phyloP scores from a whole-genome alignment of 176 grass and related monocot species.

The Carex cristatella region DNA sequence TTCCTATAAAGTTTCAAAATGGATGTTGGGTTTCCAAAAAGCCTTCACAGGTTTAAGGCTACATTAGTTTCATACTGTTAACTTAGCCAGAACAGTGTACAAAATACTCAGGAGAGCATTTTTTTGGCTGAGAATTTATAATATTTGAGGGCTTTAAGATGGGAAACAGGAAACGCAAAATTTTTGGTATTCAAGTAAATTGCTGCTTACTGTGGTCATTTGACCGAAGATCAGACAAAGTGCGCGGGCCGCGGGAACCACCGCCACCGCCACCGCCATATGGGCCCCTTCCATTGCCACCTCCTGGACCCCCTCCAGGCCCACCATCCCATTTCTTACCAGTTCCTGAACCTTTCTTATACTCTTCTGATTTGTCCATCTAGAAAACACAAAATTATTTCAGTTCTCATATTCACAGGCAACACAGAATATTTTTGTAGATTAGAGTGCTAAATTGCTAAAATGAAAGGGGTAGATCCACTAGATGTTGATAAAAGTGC shows the following conservation, averaged over 20 bases:
- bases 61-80: background rate
- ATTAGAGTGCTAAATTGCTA: background rate
- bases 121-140: background rate
- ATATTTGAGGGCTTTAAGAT: background rate
- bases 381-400: slow-evolving; percentile 18
- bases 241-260: slow-evolving; percentile 54
- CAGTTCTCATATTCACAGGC: background rate
- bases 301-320: slow-evolving; percentile 64
- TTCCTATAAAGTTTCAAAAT: background rate
- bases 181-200: slow-evolving; percentile 8
- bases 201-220: slow-evolving; percentile 71
- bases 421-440: background rate
- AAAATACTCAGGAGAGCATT: background rate
- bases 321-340: slow-evolving; percentile 98
- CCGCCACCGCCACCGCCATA: slow-evolving; percentile 44
- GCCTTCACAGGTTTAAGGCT: background rate
- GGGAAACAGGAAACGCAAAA: background rate
- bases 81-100: background rate
- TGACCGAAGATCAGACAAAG: slow-evolving; percentile 56
- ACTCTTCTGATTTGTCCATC: slow-evolving; percentile 73
- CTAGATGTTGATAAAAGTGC: background rate
- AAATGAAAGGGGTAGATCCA: background rate
- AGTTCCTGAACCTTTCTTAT: slow-evolving; percentile 71
- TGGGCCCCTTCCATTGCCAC: slow-evolving; percentile 56
- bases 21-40: background rate